Evolutionary conservation across 192 early-diverging fungal species (phyloP), one percentile per base, ranked within the genome.

Genomic region (Phlyctochytrium bullatum): DNA sequence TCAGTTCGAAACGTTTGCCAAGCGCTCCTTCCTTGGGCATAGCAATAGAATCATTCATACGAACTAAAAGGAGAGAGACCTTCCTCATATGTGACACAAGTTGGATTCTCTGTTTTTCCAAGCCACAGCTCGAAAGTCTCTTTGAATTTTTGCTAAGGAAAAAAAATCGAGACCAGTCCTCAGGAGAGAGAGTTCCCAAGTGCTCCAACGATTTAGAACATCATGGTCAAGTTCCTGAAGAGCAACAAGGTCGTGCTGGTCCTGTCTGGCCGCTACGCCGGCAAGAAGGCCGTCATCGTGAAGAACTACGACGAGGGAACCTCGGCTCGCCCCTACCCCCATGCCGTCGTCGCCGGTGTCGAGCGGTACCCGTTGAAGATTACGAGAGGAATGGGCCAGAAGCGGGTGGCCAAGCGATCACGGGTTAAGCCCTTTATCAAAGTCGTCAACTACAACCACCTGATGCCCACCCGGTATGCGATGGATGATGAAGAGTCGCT

Each of bases 251-350:
- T 98, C 73, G 96, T 95, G 68, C 90, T 99, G 66, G 82, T 99
- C 80, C 91, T 98, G 71, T 93, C 97, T 77, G 97, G 96, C 67
- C 92, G 97, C 69, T 92, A 93, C 71, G 97, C 97, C 80, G 97
- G 97, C 75, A 97, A 96, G 90, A 99, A 99, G 90, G 96, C 95
- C 71, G 96, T 99, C 76, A 93, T 99, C 73, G 90, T 98, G 78
- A 95, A 94, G 84, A 91, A 82, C 83, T 84, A 84, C 74, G 97
- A 99, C 81, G 97, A 99, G 76, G 95, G 97, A 77, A 95, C 92
- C 79, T 92, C 91, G 83, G 92, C 94, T 68, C 92, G 91, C 75
- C 91, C 90, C 66, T 99, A 97, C 87, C 92, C 91, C 71, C 95
- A 98, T 80, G 97, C 97, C 76, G 85, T 99, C 71, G 93, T 99